Evolutionary conservation across 345 rosid genomes (phyloP).

Genomic region (Sisymbrium irio): DNA sequence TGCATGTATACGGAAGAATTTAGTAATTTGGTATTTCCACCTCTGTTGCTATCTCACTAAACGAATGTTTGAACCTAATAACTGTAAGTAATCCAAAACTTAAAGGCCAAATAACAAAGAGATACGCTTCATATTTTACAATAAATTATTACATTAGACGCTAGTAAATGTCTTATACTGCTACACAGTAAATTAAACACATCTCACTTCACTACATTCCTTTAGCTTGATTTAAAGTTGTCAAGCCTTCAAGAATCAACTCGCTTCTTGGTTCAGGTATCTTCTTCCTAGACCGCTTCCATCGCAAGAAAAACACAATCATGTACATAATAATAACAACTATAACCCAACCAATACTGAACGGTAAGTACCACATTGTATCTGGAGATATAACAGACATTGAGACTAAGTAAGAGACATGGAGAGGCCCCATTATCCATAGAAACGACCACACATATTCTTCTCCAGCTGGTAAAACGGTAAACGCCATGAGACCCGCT

Average conservation of each 20-base stretch:
- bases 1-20: too few species aligned
- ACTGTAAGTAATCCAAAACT: too few species aligned
- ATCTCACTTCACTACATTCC: neutral
- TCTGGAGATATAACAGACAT: slow-evolving; percentile 22
- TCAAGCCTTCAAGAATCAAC: slow-evolving; percentile 22
- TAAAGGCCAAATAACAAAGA: too few species aligned
- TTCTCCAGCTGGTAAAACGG: slow-evolving; percentile 30
- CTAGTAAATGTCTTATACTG: neutral
- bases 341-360: neutral
- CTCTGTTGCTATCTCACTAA: too few species aligned
- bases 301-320: neutral
- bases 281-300: slow-evolving; percentile 22
- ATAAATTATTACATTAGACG: neutral
- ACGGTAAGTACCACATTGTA: neutral
- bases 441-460: neutral
- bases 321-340: neutral
- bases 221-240: slow-evolving; percentile 7
- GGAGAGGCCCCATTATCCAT: slow-evolving; percentile 10
- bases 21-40: too few species aligned
- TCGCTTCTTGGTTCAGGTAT: slow-evolving; percentile 23
- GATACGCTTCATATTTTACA: neutral
- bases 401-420: slow-evolving; percentile 20
- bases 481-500: neutral
- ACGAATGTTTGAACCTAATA: too few species aligned
- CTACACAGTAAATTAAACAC: neutral